Evolutionary conservation across 805 yeast genomes (phyloP), one percentile per base, ranked within the genome.

Genomic region (Saccharomycopsis sp.): DNA sequence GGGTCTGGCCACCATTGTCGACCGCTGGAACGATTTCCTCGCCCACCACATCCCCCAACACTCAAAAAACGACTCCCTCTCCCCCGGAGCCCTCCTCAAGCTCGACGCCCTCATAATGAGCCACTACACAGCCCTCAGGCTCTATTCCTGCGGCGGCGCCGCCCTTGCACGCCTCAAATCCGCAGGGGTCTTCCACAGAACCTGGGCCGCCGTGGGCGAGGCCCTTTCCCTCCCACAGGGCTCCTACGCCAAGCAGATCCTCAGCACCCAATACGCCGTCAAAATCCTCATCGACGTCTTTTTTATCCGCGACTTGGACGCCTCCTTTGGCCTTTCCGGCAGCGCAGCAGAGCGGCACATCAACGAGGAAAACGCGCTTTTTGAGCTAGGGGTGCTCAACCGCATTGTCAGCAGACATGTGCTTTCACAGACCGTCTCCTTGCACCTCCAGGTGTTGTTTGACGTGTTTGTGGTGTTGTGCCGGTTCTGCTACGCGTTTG

Each of bases 391-490:
- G 7, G 34, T 53, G 18, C 14, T 46, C 14, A 46, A 53, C 21
- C 41, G 23, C 4, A 53, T 53, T 51, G 47, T 53, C 56, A 53
- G 7, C 21, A 53, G 46, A n/a, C 9, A n/a, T 7, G 37, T 16
- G 34, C 9, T 57, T 12, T 50, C 54, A 8, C 52, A 53, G 47
- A 34, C 54, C 23, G 18, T 57, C 24, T 56, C 62, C 20, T 52
- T 61, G 47, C 48, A 59, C 37, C 48, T 59, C 24, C 60, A 59
- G 40, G 20, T 61, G 34, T 46, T 61, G 4, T 59, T 59, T 55
- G 62, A 59, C 44, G 59, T 47, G 1, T 34, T 56, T n/a, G 37
- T 60, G 18, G 58, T 60, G 20, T 18, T 60, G 23, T 52, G 53
- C 40, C 46, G 52, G 21, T 58, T 60, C 53, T 21, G 53, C 8